phyloP scores from a whole-genome alignment of 768 basidiomycete species.

The Trametes maxima region DNA sequence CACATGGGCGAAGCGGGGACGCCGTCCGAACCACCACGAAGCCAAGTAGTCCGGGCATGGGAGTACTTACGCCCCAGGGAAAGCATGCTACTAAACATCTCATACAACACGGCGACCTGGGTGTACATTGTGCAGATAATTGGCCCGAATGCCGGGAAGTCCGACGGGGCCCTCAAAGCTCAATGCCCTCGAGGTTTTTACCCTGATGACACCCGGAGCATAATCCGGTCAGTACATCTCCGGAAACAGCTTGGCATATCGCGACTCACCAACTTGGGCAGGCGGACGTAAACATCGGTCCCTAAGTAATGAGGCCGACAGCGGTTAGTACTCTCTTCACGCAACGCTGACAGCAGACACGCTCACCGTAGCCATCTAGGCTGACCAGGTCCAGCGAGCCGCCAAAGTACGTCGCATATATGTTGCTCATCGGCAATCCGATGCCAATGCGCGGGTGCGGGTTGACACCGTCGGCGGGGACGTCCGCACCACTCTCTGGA shows the following conservation, averaged over 20 bases:
- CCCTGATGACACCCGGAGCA: slow-evolving; percentile 50
- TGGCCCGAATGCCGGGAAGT: too few species aligned
- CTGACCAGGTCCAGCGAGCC: slow-evolving; percentile 79
- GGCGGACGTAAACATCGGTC: slow-evolving; percentile 78
- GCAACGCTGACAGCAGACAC: neutral
- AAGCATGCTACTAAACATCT: too few species aligned
- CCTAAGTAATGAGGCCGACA: slow-evolving; percentile 43
- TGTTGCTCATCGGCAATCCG: slow-evolving; percentile 87
- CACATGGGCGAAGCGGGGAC: too few species aligned
- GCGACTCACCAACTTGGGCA: slow-evolving; percentile 69
- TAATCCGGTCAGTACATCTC: neutral
- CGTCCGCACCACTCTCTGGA: slow-evolving; percentile 22
- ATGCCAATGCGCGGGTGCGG: slow-evolving; percentile 74
- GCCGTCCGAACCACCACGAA: too few species aligned
- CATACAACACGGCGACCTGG: too few species aligned
- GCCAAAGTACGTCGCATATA: slow-evolving; percentile 87
- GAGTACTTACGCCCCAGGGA: too few species aligned
- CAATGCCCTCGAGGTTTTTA: slow-evolving; percentile 83
- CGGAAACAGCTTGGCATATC: neutral
- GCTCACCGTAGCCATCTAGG: slow-evolving; percentile 81
- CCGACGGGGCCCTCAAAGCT: too few species aligned
- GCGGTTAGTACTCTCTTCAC: slow-evolving; percentile 3
- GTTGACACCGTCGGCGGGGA: slow-evolving; percentile 47
- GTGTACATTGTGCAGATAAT: too few species aligned
- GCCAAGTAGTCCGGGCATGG: too few species aligned